Conservation (phyloP, 768 basidiomycete genomes). For the Lepiota brunneoincarnata region DNA sequence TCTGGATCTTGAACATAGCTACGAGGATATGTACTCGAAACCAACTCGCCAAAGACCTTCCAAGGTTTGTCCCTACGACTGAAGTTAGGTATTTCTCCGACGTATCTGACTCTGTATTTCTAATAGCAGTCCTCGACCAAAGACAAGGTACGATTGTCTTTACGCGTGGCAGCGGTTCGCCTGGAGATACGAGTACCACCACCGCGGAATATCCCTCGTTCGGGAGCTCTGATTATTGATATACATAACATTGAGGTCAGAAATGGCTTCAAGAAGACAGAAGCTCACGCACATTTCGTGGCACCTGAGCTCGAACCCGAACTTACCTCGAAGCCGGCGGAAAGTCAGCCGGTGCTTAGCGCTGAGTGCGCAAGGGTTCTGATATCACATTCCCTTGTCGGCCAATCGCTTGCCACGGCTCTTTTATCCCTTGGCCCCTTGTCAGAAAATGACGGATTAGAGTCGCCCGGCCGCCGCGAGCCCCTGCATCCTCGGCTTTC, state of each 20-base stretch:
- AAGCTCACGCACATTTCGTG: conserved; percentile 26
- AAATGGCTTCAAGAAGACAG: conserved; percentile 17
- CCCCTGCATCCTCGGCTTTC: conserved; percentile 33
- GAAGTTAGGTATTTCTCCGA: neutral
- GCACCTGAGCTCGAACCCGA: neutral
- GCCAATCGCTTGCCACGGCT: conserved; percentile 6
- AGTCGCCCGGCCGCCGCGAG: neutral
- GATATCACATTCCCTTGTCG: conserved; percentile 41
- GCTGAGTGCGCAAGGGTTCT: conserved; percentile 44
- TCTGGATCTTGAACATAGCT: conserved; percentile 51
- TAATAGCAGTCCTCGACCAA: neutral
- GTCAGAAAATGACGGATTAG: neutral
- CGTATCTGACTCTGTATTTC: neutral
- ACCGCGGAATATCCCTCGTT: conserved; percentile 48
- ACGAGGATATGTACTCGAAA: conserved; percentile 22
- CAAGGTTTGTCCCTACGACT: neutral
- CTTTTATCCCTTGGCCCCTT: conserved; percentile 16
- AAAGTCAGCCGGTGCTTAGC: neutral
- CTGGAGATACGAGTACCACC: conserved; percentile 68
- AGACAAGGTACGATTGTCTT: conserved; percentile 9
- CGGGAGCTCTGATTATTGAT: conserved; percentile 69
- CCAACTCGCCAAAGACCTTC: neutral
- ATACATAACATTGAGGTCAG: conserved; percentile 42
- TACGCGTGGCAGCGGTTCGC: conserved; percentile 58
- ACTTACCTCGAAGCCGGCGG: neutral